Evolutionary conservation across 2,329 filamentous ascomycete species (phyloP), one percentile per base, ranked within the genome.

Genomic region (Exophiala lecanii-corni): DNA sequence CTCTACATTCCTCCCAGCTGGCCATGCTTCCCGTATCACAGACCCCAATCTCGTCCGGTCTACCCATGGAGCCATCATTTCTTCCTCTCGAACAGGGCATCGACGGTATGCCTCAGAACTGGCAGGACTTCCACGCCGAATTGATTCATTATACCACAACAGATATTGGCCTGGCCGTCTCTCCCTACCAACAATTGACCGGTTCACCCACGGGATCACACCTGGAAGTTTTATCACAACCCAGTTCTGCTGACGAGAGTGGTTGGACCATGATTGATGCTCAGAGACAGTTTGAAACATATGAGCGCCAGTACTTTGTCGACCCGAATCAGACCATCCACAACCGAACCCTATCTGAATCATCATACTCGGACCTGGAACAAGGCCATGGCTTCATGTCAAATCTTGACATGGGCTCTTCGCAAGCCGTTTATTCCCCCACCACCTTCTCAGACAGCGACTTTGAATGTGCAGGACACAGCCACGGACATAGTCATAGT

Each of bases 281-380:
- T 61, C 82, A 82, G 47, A 82, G 79, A 49, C 84, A 82, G 26
- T 81, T 85, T 55, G 85, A 91, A 55, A 75, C 78, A 23, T 79
- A 77, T 37, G 72, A 82, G 30, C 69, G 68, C 45, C 69, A 70
- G 10, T 82, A 86, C 54, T 89, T 95, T 59, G 94, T 94, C 73
- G 95, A 96, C 66, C 91, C 91, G 2, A 81, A 84, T 50, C 86
- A 95, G 68, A 94, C 89, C 1, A 72, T 97, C 39, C 91, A 96
- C 68, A 76, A 94, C 59, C 80, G 89, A 55, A 89, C 84, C 41
- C 82, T 84, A 57, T 95, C 89, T 3, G 87, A 94, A 58, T 92
- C 88, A 2, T 92, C 86, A 1, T 78, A 82, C 54, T 82, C 85
- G 1, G 84, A 89, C 23, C 79, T 81, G 3, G 75, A 77, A 50